Base-by-base conservation (phyloP, 2,329 filamentous ascomycete genomes). In the Microcera coccophila region DNA sequence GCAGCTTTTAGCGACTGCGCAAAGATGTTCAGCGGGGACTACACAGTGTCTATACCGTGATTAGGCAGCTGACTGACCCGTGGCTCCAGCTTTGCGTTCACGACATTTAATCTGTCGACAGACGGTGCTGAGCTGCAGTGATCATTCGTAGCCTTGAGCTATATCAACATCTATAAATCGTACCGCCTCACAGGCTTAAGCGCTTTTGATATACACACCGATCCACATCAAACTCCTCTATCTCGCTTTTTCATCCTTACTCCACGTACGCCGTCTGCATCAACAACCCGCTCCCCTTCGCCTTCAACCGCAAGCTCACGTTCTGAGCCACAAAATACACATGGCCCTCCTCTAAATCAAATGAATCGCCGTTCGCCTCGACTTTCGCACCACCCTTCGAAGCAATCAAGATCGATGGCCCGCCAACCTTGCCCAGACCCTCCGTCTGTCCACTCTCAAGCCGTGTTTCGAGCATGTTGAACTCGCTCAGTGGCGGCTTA, bases 401-500 rank as follows among this genome's bases (percentile, higher is more conserved):
- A 4, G 50, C 54, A 5, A 60, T 41, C 3, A 58, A 19, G 10
- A 60, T 56, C n/a, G 45, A 38, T 5, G 56, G 47, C 1, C 56
- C 55, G 7, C 49, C 49, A n/a, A n/a, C n/a, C 33, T 53, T 53
- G 14, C 44, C 41, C 32, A 57, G 37, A 16, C 45, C 70, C 52
- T 90, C 85, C 28, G 64, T 74, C 54, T 86, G 80, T 1, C 75
- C 78, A 0, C 63, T 62, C 3, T 59, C 62, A n/a, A 90, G 56
- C 16, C 73, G 71, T 2, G 76, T 81, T 36, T 74, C 70, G 10
- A 88, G 64, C 67, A 90, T 78, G 52, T 81, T 77, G 57, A 90
- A 90, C 63, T 90, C 85, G 54, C 77, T 81, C 62, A 87, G 74
- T 0, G 83, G 82, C 4, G 85, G 84, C 9, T 70, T 71, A 57